Evolutionary conservation across 768 basidiomycete species (phyloP).

Genomic region (Sarcodon aspratus): DNA sequence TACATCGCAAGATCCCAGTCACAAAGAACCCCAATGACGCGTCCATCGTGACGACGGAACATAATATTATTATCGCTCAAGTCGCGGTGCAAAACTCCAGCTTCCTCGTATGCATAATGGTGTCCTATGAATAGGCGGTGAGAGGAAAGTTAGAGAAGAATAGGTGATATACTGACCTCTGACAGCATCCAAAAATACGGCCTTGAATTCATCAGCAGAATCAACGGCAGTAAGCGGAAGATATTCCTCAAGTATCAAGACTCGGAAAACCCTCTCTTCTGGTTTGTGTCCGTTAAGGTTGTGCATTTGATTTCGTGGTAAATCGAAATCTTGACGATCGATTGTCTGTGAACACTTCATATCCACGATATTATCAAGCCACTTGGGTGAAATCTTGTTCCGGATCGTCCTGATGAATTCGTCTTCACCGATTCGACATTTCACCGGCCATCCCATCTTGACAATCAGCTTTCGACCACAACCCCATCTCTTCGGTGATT

Average conservation of each 20-base stretch:
- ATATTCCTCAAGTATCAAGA: not conserved
- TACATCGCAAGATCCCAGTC: conserved; percentile 3
- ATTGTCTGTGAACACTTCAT: conserved; percentile 3
- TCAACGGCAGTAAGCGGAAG: not conserved
- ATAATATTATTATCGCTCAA: conserved; percentile 10
- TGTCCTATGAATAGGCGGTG: conserved; percentile 3
- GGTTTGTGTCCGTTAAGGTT: not conserved
- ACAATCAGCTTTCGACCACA: not conserved
- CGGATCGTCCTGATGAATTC: not conserved
- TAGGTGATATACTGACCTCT: no score
- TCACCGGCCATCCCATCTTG: conserved; percentile 3
- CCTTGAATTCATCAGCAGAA: no score
- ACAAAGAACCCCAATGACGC: not conserved
- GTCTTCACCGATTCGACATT: not conserved
- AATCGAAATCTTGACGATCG: not conserved
- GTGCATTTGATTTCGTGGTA: not conserved
- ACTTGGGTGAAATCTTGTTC: not conserved
- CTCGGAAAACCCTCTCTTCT: not conserved
- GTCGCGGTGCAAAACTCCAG: conserved; percentile 7
- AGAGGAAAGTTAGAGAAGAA: no score
- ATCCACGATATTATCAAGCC: conserved; percentile 1
- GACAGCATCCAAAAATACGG: no score
- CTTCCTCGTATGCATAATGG: conserved; percentile 4
- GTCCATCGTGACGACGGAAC: conserved; percentile 1
- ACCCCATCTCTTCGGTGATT: not conserved